phyloP scores from a whole-genome alignment of 768 basidiomycete species.

The Flagelloscypha sp. region DNA sequence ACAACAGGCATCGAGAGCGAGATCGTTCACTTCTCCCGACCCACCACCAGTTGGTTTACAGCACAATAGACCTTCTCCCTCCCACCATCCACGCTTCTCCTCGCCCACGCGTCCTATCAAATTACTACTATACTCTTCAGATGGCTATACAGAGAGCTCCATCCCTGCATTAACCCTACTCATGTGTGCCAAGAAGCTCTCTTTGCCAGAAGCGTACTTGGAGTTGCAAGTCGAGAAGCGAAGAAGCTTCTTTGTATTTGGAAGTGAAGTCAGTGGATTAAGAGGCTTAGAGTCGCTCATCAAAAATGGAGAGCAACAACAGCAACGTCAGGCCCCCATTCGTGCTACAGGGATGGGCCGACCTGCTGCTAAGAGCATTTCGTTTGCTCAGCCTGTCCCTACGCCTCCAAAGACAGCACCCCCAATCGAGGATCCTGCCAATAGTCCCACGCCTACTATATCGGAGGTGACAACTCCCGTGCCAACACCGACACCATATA shows the following conservation, averaged over 20 bases:
- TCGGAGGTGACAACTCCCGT: neutral
- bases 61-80: slow-evolving; percentile 18
- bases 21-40: slow-evolving; percentile 10
- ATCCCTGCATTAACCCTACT: slow-evolving; percentile 80
- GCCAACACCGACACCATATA: slow-evolving; percentile 7
- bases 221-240: slow-evolving; percentile 77
- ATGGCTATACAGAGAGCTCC: slow-evolving; percentile 90
- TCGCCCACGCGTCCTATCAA: slow-evolving; percentile 55
- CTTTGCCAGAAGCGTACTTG: slow-evolving; percentile 85
- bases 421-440: neutral
- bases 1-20: slow-evolving; percentile 7
- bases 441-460: neutral
- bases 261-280: slow-evolving; percentile 66
- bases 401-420: neutral
- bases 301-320: slow-evolving; percentile 18
- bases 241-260: slow-evolving; percentile 90
- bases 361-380: slow-evolving; percentile 44
- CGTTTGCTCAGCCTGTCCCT: slow-evolving; percentile 27
- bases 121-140: slow-evolving; percentile 72
- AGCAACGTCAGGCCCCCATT: no score
- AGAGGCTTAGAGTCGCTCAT: slow-evolving; percentile 56
- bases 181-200: slow-evolving; percentile 63
- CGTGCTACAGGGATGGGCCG: no score
- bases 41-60: slow-evolving; percentile 8
- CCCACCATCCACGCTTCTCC: slow-evolving; percentile 14